Conservation (phyloP, 805 yeast species). For the Metschnikowia koreensis region DNA sequence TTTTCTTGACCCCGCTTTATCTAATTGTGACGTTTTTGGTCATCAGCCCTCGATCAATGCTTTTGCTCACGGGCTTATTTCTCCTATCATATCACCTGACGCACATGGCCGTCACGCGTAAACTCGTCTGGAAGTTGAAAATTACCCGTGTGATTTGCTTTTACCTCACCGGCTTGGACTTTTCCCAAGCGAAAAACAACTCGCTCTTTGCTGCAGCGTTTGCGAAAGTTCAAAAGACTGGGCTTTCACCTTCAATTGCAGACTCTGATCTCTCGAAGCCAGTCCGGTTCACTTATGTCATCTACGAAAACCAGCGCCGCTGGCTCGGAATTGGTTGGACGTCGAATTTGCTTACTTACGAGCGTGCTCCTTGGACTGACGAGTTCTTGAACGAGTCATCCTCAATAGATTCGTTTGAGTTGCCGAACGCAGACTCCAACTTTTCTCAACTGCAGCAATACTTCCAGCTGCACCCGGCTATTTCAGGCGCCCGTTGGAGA, state of each 20-base stretch:
- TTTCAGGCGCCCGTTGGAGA: conserved; percentile 79
- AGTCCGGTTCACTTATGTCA: conserved; percentile 84
- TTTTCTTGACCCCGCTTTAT: conserved; percentile 83
- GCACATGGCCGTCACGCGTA: conserved; percentile 79
- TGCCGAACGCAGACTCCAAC: conserved; percentile 65
- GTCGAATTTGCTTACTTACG: conserved; percentile 82
- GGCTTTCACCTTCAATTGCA: conserved; percentile 9
- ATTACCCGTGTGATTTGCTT: conserved; percentile 68
- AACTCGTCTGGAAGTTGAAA: conserved; percentile 80
- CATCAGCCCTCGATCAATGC: conserved; percentile 65
- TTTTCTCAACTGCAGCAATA: conserved; percentile 30
- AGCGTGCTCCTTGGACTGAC: conserved; percentile 96
- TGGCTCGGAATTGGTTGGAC: conserved; percentile 99
- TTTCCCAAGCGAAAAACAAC: conserved; percentile 45
- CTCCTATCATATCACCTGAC: conserved; percentile 82
- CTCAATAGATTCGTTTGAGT: conserved; percentile 69
- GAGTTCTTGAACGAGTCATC: conserved; percentile 86
- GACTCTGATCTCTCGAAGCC: conserved; percentile 31
- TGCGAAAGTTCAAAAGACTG: conserved; percentile 46
- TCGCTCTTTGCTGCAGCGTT: conserved; percentile 55
- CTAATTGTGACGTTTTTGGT: conserved; percentile 65
- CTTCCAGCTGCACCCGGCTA: conserved; percentile 23
- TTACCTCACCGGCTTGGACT: conserved; percentile 84
- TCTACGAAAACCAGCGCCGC: conserved; percentile 92
- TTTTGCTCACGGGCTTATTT: conserved; percentile 58